Evolutionary conservation across 345 rosid species (phyloP).

Genomic region (Noccaea caerulescens): DNA sequence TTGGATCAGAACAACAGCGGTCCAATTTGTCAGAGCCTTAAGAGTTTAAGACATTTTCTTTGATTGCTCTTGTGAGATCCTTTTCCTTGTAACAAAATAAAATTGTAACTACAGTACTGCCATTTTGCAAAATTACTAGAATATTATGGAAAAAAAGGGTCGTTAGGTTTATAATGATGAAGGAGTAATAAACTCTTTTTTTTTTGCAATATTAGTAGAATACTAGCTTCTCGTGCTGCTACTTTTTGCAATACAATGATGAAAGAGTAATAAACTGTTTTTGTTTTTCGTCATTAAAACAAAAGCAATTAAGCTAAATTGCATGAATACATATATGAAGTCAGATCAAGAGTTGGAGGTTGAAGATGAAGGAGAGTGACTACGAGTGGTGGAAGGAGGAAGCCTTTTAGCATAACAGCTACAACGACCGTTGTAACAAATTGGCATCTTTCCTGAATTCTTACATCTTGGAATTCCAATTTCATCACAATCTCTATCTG

Average conservation of each 20-base stretch:
- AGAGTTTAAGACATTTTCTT: slow-evolving; percentile 15
- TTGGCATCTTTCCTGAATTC: slow-evolving; percentile 19
- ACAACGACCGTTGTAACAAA: slow-evolving; percentile 26
- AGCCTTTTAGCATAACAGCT: background rate
- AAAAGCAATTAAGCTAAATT: background rate
- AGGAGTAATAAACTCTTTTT: too few species aligned
- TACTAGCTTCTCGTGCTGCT: too few species aligned
- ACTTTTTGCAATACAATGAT: too few species aligned
- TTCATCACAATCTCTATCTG: slow-evolving; percentile 29
- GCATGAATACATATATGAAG: background rate
- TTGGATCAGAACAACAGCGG: slow-evolving; percentile 25
- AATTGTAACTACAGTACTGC: background rate
- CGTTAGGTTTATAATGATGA: too few species aligned
- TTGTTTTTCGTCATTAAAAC: background rate
- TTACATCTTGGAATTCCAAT: slow-evolving; percentile 36
- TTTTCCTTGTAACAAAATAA: background rate
- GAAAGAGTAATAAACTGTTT: too few species aligned
- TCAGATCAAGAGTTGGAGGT: background rate
- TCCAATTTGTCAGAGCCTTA: slow-evolving; percentile 31
- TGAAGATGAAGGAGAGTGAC: background rate
- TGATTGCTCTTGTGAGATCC: slow-evolving; percentile 2
- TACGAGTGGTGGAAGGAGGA: background rate
- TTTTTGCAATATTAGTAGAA: too few species aligned
- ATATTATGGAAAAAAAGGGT: too few species aligned
- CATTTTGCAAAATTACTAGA: background rate